A percentile compares a stretch with the other conserved stretches of the same genome.
phyloP scores from a whole-genome alignment of 2,329 filamentous ascomycete genomes.

The Elsinoe arachidis region DNA sequence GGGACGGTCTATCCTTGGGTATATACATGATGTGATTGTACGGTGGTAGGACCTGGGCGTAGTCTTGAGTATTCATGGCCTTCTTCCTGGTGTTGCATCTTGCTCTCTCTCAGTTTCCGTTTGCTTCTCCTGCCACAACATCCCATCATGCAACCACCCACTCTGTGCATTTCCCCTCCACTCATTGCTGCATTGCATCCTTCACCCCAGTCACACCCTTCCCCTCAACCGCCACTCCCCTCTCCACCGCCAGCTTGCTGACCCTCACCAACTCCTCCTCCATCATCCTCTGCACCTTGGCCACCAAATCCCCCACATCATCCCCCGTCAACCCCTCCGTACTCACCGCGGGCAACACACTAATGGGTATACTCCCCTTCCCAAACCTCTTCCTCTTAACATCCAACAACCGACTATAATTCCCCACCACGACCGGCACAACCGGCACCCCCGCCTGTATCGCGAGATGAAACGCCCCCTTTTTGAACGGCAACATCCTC shows the following conservation, averaged over 20 bases:
- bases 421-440: constrained; percentile 61
- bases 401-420: constrained; percentile 41
- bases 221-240: constrained; percentile 19
- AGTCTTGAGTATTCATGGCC: neutral
- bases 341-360: constrained; percentile 71
- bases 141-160: too few relatives aligned
- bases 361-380: constrained; percentile 47
- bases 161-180: too few relatives aligned
- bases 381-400: constrained; percentile 35
- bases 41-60: neutral
- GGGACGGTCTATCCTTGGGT: constrained; percentile 7
- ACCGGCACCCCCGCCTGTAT: constrained; percentile 90
- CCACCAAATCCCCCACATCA: constrained; percentile 68
- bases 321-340: constrained; percentile 63
- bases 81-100: neutral
- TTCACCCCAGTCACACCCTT: neutral
- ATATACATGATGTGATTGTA: constrained; percentile 11
- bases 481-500: constrained; percentile 88
- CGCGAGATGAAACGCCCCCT: constrained; percentile 93
- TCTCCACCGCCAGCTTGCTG: constrained; percentile 23
- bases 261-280: constrained; percentile 48
- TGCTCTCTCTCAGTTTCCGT: neutral
- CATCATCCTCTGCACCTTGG: constrained; percentile 65
- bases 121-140: too few relatives aligned
- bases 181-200: constrained; percentile 4